phyloP scores from a whole-genome alignment of 306 rosid species.

The Biancaea sappan region DNA sequence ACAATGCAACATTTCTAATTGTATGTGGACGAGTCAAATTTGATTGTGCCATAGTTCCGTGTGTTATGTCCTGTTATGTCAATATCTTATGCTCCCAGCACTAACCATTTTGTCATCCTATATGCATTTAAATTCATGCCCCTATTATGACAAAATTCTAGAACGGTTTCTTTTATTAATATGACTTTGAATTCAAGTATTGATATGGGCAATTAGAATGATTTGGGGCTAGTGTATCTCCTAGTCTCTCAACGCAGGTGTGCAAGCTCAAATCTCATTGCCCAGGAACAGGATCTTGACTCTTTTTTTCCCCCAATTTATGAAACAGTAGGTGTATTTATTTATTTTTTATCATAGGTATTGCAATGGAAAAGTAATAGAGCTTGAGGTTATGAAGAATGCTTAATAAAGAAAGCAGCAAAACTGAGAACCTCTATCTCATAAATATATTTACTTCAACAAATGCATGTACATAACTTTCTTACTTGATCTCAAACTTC shows the following conservation, averaged over 20 bases:
- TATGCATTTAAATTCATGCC: not conserved
- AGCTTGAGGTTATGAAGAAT: not conserved
- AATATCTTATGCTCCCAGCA: not conserved
- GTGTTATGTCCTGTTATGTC: no score
- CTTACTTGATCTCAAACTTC: constrained; percentile 2
- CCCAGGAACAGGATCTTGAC: not conserved
- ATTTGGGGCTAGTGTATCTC: not conserved
- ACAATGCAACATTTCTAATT: no score
- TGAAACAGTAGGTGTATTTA: not conserved
- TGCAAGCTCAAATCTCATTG: not conserved
- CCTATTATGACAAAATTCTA: not conserved
- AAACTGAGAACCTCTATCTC: not conserved
- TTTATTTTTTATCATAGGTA: not conserved
- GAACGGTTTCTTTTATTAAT: not conserved
- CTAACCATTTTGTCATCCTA: not conserved
- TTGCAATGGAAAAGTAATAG: not conserved
- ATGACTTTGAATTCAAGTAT: not conserved
- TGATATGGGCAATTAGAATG: not conserved
- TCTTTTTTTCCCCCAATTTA: not conserved
- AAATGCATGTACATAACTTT: not conserved
- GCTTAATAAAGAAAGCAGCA: not conserved
- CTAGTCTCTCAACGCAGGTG: not conserved
- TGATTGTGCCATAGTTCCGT: no score
- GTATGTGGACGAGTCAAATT: no score
- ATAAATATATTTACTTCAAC: not conserved